Base-by-base conservation (phyloP, 2,329 filamentous ascomycete species). In the Fusarium circinatum region DNA sequence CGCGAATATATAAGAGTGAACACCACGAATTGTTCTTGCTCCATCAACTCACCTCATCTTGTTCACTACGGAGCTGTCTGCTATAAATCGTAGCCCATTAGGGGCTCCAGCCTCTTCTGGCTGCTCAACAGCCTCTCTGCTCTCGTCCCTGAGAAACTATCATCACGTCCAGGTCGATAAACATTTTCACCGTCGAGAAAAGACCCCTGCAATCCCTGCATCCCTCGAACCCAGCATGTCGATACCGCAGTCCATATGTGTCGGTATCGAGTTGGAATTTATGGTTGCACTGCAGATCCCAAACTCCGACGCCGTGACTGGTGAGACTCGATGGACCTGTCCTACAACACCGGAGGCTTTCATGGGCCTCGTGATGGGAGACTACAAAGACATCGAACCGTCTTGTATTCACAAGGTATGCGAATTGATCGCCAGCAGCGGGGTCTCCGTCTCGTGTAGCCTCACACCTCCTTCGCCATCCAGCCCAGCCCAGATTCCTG, bases 261-360 rank as follows among this genome's bases (percentile, higher is more conserved):
- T 79, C 20, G 78, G 78, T 15, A 59, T 80, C 30, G 78, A 80
- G 72, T 51, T 80, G 28, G 78, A 80, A 60, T 79, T 79, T 42
- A 66, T 80, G 55, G 71, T 78, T 44, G 72, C 75, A 36, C 67
- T 78, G 32, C 68, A 70, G 56, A 45, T 51, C 18, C 26, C 47
- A 30, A 41, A 62, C 34, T 58, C 70, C 48, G 49, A 60, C 26
- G 48, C 34, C 39, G 51, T 32, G 54, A n/a, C 28, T 55, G 36
- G 52, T 34, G 59, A 71, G 28, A 42, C 38, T 57, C 66, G 70
- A 62, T 69, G 74, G 75, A 39, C 28, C 32, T 76, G 68, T 56
- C 62, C 55, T 48, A 62, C 65, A 26, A 64, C 67, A 24, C 48
- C 45, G n/a, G 47, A 54, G 18, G 45, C 57, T 55, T 60, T 61